Conservation (phyloP, 2,329 filamentous ascomycete species). For the Fusarium pseudoanthophilum region DNA sequence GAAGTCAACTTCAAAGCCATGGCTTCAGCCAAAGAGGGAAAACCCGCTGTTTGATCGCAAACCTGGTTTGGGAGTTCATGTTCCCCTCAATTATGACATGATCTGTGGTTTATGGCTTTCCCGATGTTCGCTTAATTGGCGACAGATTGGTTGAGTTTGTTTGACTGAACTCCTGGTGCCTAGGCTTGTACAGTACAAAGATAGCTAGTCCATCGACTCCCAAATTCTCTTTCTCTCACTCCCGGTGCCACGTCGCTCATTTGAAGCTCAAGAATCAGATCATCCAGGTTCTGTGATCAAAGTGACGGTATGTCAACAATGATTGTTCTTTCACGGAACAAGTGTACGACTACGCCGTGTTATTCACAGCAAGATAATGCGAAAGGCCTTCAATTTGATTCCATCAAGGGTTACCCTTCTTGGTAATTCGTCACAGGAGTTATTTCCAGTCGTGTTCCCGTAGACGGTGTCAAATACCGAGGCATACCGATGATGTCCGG, state of each 20-base stretch:
- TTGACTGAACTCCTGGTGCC: slow-evolving; percentile 4
- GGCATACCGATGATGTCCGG: slow-evolving; percentile 3
- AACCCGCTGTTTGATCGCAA: background rate
- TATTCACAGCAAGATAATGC: background rate
- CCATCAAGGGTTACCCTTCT: background rate
- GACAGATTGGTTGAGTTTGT: slow-evolving; percentile 1
- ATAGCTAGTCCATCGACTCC: no score
- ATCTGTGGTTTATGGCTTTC: background rate
- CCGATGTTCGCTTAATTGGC: background rate
- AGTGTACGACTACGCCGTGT: background rate
- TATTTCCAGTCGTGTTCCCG: slow-evolving; percentile 27
- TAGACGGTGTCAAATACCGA: slow-evolving; percentile 12
- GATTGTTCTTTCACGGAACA: background rate
- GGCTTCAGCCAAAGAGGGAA: background rate
- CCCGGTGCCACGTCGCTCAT: slow-evolving; percentile 6
- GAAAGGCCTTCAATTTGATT: background rate
- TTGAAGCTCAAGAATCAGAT: slow-evolving; percentile 17
- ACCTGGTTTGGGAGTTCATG: background rate
- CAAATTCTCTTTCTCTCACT: no score
- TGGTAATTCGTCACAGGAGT: background rate
- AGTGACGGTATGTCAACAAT: slow-evolving; percentile 9
- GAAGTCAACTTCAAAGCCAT: background rate
- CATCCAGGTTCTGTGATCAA: slow-evolving; percentile 12
- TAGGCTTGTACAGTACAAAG: no score
- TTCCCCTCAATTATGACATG: background rate